These are phyloP conservation scores for Roridomyces roridus DNA, from an alignment of 768 basidiomycete genomes.

Conservation along the genomic window DNA sequence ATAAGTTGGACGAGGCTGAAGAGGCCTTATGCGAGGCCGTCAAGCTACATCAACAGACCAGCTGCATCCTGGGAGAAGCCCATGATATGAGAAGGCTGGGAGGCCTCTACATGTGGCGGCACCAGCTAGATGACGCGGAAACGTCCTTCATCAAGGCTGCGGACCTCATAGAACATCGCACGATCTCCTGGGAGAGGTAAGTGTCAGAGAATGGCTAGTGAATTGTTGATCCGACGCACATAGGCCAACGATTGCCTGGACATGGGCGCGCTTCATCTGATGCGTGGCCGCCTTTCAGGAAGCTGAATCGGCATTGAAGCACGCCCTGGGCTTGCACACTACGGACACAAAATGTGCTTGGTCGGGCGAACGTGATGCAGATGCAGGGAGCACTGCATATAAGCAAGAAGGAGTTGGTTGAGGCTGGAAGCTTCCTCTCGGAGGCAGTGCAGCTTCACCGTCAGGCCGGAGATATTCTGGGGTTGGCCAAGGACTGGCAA, in stretches of 20 bases:
- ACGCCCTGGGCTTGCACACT: conserved; percentile 22
- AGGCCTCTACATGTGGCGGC: conserved; percentile 18
- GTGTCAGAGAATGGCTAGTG: neutral
- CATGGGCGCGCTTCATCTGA: conserved; percentile 25
- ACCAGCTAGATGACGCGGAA: conserved; percentile 26
- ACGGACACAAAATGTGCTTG: conserved; percentile 23
- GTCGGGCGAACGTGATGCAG: conserved; percentile 23
- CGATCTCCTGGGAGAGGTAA: conserved; percentile 23
- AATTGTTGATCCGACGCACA: neutral
- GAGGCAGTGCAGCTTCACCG: conserved; percentile 25
- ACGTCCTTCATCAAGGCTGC: conserved; percentile 23
- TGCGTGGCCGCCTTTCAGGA: conserved; percentile 19
- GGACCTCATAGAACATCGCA: conserved; percentile 24
- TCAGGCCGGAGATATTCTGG: conserved; percentile 17
- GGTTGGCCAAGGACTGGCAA: conserved; percentile 19
- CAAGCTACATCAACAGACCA: conserved; percentile 21
- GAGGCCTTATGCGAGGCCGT: conserved; percentile 19
- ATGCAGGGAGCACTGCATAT: conserved; percentile 20
- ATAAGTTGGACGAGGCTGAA: conserved; percentile 26
- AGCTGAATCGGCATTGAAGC: conserved; percentile 22
- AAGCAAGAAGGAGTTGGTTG: conserved; percentile 12
- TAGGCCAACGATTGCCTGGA: conserved; percentile 23
- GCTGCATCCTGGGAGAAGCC: conserved; percentile 24
- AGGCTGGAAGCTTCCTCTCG: conserved; percentile 22
- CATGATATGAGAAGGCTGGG: conserved; percentile 23